phyloP scores from a whole-genome alignment of 306 rosid genomes.

The Dryas octopetala region DNA sequence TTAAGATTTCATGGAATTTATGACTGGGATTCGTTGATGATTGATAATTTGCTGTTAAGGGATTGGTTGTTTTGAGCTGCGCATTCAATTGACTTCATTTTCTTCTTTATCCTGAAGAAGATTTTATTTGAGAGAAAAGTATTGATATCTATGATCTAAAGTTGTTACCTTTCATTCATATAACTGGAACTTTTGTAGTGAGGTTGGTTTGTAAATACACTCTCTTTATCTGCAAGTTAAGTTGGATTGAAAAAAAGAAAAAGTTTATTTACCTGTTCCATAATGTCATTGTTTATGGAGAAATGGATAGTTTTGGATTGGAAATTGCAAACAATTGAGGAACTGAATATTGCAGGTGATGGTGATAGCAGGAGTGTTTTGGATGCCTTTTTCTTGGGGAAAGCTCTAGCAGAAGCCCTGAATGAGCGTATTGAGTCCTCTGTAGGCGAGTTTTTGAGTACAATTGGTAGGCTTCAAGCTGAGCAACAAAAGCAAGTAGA shows the following conservation, averaged over 20 bases:
- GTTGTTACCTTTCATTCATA: neutral
- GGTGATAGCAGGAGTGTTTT: conserved; percentile 67
- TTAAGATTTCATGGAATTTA: neutral
- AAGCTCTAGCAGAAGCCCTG: conserved; percentile 87
- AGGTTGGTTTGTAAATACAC: neutral
- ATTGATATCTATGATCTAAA: too few species aligned
- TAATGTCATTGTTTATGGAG: neutral
- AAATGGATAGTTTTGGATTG: neutral
- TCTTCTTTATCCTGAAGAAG: too few species aligned
- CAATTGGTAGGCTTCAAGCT: conserved; percentile 86
- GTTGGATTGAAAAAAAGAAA: neutral
- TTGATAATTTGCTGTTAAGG: neutral
- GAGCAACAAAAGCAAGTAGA: conserved; percentile 82
- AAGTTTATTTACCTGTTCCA: too few species aligned
- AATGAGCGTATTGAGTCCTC: conserved; percentile 88
- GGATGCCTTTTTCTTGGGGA: conserved; percentile 96
- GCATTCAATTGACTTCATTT: too few species aligned
- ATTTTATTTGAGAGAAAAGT: too few species aligned
- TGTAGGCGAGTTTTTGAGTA: conserved; percentile 75
- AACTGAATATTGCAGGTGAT: conserved; percentile 55
- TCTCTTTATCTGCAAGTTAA: neutral
- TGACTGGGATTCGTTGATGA: neutral
- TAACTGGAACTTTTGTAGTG: neutral
- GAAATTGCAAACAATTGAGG: conserved; percentile 5
- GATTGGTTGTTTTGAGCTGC: neutral